A percentile compares a stretch with the other conserved stretches of the same genome.
Evolutionary conservation across 2,329 filamentous ascomycete genomes (phyloP).

Genomic region (Cytospora piceicola): DNA sequence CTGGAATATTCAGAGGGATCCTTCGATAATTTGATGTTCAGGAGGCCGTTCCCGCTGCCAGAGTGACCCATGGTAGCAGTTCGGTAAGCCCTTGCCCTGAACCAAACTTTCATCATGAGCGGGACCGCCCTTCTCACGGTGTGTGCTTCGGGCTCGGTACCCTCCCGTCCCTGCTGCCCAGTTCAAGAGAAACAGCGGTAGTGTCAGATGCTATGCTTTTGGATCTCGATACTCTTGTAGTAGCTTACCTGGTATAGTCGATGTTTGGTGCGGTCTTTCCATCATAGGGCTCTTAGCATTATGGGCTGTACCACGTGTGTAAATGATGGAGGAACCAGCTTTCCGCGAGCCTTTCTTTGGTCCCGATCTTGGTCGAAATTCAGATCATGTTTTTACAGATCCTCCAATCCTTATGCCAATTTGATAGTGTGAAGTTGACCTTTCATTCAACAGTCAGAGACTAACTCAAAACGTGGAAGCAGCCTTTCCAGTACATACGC

Average conservation of each 20-base stretch:
- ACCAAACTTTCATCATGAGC: background rate
- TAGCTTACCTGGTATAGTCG: background rate
- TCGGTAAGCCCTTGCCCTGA: background rate
- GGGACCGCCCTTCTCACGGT: background rate
- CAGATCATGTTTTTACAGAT: background rate
- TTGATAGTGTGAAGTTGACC: background rate
- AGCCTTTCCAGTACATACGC: background rate
- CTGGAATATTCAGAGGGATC: background rate
- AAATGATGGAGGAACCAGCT: background rate
- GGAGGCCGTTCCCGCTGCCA: background rate
- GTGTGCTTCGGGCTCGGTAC: background rate
- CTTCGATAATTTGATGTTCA: background rate
- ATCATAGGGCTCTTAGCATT: background rate
- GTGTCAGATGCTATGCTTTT: background rate
- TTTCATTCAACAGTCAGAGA: background rate
- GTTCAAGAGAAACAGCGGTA: background rate
- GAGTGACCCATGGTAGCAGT: background rate
- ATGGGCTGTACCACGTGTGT: background rate
- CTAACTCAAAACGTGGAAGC: background rate
- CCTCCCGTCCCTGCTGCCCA: conserved; percentile 1
- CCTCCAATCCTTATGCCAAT: background rate
- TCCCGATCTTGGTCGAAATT: background rate
- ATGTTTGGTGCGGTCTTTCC: background rate
- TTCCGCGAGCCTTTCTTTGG: background rate
- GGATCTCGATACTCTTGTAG: background rate